Conservation (phyloP, 1,139 yeast species). For the Debaryomycetaceae sp. region DNA sequence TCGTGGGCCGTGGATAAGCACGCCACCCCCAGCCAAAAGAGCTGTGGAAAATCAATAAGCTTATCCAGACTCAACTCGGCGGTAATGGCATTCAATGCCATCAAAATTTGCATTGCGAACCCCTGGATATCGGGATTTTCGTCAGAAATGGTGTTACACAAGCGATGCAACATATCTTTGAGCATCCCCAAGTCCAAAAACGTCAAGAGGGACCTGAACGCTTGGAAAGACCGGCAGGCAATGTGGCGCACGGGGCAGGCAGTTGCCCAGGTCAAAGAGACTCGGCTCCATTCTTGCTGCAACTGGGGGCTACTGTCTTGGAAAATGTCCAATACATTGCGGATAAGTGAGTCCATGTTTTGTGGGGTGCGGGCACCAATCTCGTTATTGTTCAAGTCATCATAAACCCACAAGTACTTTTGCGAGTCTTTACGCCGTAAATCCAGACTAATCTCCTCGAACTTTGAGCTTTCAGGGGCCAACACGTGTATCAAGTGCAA, state of each 20-base stretch:
- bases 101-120: conserved; percentile 90
- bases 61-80: conserved; percentile 75
- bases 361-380: conserved; percentile 82
- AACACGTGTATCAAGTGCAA: conserved; percentile 63
- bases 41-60: conserved; percentile 78
- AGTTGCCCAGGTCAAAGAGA: conserved; percentile 89
- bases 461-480: conserved; percentile 42
- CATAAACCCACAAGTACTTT: conserved; percentile 66
- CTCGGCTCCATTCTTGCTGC: conserved; percentile 76
- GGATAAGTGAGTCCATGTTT: conserved; percentile 70
- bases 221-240: conserved; percentile 93
- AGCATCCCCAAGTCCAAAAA: conserved; percentile 82
- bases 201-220: conserved; percentile 71
- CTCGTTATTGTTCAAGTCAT: conserved; percentile 68
- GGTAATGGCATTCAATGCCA: conserved; percentile 88
- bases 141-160: conserved; percentile 89
- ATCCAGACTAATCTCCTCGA: conserved; percentile 41
- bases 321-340: conserved; percentile 54
- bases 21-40: conserved; percentile 95
- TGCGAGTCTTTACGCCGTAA: conserved; percentile 36
- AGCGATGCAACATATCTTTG: conserved; percentile 85
- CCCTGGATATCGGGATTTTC: conserved; percentile 86
- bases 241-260: conserved; percentile 95
- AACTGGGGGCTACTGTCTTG: conserved; percentile 37
- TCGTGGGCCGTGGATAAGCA: conserved; percentile 85